Evolutionary conservation across 129 eudicot genomes (phyloP), one percentile per base, ranked within the genome.

Genomic region (Centaurea solstitialis): DNA sequence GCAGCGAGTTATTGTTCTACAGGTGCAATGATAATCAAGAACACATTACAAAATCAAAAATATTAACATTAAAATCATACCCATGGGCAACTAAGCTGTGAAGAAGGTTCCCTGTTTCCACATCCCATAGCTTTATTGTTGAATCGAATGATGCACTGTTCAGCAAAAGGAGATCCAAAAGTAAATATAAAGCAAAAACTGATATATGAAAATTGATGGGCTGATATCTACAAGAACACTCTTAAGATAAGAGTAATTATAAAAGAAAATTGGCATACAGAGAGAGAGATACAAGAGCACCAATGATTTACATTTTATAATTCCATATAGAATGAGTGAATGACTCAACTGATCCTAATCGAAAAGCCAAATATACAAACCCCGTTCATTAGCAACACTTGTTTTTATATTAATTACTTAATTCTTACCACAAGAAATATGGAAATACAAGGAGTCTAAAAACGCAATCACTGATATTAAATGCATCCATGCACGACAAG

Each of bases 71-170:
- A 75, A 59, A 73, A 68, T 21, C 7, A 24, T 90, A 92, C 98
- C 97, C 92, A 87, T 94, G 98, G 77, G 93, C 98, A 76, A 87
- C 88, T 68, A 94, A 83, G 87, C 91, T 94, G 87, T 84, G 86
- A 62, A 87, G 85, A 50, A 90, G 88, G 74, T 50, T 78, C 72
- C 98, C 98, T 20, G 74, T 33, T 70, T 92, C 92, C 69, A 86
- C 94, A 72, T 90, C 94, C 98, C 98, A 94, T 59, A 94, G 89
- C 87, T 94, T 94, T 83, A 94, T 87, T 59, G 98, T 92, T 70
- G 98, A 92, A 80, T 94, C 98, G 53, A 94, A 94, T 28, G 98
- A 94, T 50, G 98, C 98, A 85, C 97, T 94, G 83, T 39, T 73
- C 12, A 43, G 37, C 65, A 83, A 66, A 73, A 70, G 20, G 71